phyloP scores from a whole-genome alignment of 768 basidiomycete genomes.

The Tricholoma terreum region DNA sequence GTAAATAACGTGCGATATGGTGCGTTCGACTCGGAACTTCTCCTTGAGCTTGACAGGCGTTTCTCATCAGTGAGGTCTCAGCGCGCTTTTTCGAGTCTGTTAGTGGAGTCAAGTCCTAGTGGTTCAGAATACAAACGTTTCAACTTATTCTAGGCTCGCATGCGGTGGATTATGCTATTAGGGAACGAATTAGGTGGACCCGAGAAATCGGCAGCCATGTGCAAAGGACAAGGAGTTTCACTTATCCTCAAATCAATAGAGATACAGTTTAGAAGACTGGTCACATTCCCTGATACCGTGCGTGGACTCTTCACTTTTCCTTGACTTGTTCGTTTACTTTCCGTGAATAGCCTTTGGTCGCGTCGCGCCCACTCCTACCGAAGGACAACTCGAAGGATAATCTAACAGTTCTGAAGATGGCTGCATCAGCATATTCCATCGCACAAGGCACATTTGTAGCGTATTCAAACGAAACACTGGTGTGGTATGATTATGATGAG shows the following conservation, averaged over 20 bases:
- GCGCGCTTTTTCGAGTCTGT: constrained; percentile 73
- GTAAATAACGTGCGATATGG: constrained; percentile 78
- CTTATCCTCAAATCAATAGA: constrained; percentile 71
- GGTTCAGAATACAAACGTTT: background rate
- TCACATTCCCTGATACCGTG: constrained; percentile 75
- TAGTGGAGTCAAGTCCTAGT: constrained; percentile 17
- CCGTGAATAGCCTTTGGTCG: constrained; percentile 53
- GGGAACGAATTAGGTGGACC: constrained; percentile 61
- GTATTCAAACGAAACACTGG: constrained; percentile 58
- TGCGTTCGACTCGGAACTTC: no score
- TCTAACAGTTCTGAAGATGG: constrained; percentile 45
- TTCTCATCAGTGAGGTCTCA: constrained; percentile 20
- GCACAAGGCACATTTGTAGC: constrained; percentile 61
- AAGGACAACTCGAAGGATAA: constrained; percentile 20
- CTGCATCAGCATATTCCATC: constrained; percentile 61
- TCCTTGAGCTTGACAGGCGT: no score
- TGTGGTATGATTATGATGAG: constrained; percentile 77
- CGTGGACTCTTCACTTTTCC: constrained; percentile 18
- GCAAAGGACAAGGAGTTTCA: constrained; percentile 63
- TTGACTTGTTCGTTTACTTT: background rate
- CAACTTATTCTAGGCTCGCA: constrained; percentile 51
- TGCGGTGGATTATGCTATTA: constrained; percentile 61
- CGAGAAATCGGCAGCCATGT: constrained; percentile 50
- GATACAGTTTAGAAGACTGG: constrained; percentile 66
- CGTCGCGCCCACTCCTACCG: constrained; percentile 48